phyloP scores from a whole-genome alignment of 1,139 yeast species.

The Ogataea hybrid region DNA sequence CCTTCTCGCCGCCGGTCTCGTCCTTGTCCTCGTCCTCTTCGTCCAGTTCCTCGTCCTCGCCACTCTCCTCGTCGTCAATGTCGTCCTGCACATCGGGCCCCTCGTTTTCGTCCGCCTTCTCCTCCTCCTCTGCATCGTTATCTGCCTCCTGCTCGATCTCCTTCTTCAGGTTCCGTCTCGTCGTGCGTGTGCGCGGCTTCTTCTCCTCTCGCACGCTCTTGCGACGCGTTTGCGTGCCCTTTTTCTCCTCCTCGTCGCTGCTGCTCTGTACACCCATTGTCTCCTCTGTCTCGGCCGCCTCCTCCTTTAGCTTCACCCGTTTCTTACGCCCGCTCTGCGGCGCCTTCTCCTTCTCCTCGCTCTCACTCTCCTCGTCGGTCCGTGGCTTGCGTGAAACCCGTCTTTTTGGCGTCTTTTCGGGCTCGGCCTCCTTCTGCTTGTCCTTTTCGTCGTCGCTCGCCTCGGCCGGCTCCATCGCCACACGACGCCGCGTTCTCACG shows the following conservation, averaged over 20 bases:
- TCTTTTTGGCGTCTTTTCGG: slow-evolving; percentile 2
- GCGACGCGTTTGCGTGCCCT: slow-evolving; percentile 3
- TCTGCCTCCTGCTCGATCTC: slow-evolving; percentile 17
- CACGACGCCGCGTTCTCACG: slow-evolving; percentile 4
- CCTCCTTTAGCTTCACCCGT: slow-evolving; percentile 12
- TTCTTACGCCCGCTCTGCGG: slow-evolving; percentile 19
- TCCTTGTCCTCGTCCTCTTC: slow-evolving; percentile 6
- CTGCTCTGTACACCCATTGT: slow-evolving; percentile 3
- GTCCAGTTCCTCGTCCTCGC: slow-evolving; percentile 8
- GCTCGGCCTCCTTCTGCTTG: neutral
- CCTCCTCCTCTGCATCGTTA: slow-evolving; percentile 7
- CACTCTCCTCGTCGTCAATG: slow-evolving; percentile 5
- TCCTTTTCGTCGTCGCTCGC: slow-evolving; percentile 8
- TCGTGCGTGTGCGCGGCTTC: slow-evolving; percentile 18
- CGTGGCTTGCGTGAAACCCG: slow-evolving; percentile 11
- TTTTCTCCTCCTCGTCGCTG: slow-evolving; percentile 9
- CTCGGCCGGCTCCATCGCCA: slow-evolving; percentile 1
- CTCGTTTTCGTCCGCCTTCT: slow-evolving; percentile 3
- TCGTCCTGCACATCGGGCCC: slow-evolving; percentile 10
- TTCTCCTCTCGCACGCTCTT: slow-evolving; percentile 8
- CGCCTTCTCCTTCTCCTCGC: slow-evolving; percentile 10
- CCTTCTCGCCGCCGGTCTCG: slow-evolving; percentile 4
- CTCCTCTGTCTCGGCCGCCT: slow-evolving; percentile 5
- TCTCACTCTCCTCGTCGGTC: slow-evolving; percentile 15
- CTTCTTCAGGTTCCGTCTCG: slow-evolving; percentile 16